Evolutionary conservation across 2,329 filamentous ascomycete species (phyloP).

Genomic region (Penicillium thymicola): DNA sequence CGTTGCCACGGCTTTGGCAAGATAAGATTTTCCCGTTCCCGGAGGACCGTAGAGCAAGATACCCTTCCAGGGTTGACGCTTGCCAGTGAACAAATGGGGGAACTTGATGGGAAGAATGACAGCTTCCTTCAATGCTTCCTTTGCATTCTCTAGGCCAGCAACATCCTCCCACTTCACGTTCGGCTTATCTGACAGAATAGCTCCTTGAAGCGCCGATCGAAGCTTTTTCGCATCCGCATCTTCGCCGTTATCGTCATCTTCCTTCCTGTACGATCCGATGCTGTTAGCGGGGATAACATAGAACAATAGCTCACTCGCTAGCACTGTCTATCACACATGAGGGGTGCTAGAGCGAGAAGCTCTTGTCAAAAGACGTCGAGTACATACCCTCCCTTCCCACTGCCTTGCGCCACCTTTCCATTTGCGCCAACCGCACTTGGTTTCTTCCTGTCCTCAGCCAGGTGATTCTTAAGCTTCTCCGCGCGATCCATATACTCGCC

Average conservation of each 20-base stretch:
- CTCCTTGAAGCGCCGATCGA: conserved; percentile 81
- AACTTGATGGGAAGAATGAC: conserved; percentile 98
- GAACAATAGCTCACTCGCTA: neutral
- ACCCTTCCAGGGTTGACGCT: conserved; percentile 96
- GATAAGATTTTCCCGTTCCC: conserved; percentile 94
- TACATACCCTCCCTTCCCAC: conserved; percentile 55
- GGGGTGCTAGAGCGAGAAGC: neutral
- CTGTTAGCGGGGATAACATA: conserved; percentile 5
- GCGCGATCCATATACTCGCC: conserved; percentile 98
- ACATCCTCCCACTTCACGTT: conserved; percentile 99
- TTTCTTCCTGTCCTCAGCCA: conserved; percentile 58
- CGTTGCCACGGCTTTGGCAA: conserved; percentile 95
- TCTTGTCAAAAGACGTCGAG: neutral
- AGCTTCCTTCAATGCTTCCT: conserved; percentile 96
- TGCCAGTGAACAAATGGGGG: conserved; percentile 90
- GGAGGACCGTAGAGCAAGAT: conserved; percentile 95
- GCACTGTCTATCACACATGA: neutral
- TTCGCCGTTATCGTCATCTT: conserved; percentile 60
- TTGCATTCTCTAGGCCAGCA: conserved; percentile 86
- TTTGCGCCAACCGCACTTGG: conserved; percentile 52
- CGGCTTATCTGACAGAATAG: conserved; percentile 90
- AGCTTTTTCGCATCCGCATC: conserved; percentile 96
- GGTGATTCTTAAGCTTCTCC: conserved; percentile 92
- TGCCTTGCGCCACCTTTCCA: conserved; percentile 50
- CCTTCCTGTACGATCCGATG: conserved; percentile 34